Base-by-base conservation (phyloP, 192 early-diverging fungal genomes). In the Coemansia sp. region DNA sequence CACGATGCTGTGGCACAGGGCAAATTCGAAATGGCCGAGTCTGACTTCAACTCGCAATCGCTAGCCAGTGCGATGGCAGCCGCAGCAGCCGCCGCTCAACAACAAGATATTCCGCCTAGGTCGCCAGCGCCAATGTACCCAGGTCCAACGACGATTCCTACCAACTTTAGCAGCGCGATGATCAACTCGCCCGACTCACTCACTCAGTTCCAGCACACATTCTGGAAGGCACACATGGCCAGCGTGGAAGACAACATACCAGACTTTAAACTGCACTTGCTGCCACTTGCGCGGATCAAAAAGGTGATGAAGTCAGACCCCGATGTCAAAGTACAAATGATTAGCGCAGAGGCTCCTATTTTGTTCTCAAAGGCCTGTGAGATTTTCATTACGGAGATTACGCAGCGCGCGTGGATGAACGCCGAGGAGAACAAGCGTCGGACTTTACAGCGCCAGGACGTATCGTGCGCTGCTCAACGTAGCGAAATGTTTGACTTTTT, bases 261-360 rank as follows among this genome's bases (percentile, higher is more conserved):
- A 22, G 97, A 98, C 80, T 98, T 95, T 83, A 96, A 96, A 77
- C 85, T 89, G 46, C 96, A 98, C 70, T 87, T 90, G 63, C 72
- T 98, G 63, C 97, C 97, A 24, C 78, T 98, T 46, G 97, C 97
- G 29, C 82, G 97, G 31, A 97, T 97, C 74, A 98, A 98, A 74
- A 97, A 97, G 75, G 95, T 98, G 41, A 98, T 98, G 97, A 98
- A 98, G 86, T 90, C 91, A 13, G 97, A 98, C 72, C 93, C 95
- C 42, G 95, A 98, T 76, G 95, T 95, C 27, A 96, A 96, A 86
- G 92, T 91, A 83, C 67, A 89, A 79, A 92, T 89, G 90, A 91
- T 91, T 42, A 87, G 86, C 57, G 89, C 87, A 9, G 90, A 98
- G 80, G 95, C 93, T 52, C 95, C 95, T 8, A 91, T 97, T 66